Conservation (phyloP, 148 eudicot genomes). For the Cornus controversa region DNA sequence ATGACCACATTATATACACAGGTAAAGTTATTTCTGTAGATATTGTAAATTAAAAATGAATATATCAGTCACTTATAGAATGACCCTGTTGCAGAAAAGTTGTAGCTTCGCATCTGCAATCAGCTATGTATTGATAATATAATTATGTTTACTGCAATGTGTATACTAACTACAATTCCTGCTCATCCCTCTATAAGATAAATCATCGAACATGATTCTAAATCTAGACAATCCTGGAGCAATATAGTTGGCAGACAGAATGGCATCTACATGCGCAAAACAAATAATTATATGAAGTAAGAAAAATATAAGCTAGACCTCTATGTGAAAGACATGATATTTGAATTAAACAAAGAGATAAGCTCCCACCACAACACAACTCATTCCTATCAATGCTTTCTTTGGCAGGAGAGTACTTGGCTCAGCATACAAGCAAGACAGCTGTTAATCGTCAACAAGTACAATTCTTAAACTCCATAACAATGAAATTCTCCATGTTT, state of each 20-base stretch:
- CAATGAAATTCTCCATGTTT: background rate
- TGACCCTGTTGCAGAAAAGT: too few relatives aligned
- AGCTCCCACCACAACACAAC: background rate
- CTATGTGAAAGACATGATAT: background rate
- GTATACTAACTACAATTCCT: background rate
- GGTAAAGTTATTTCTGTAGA: too few relatives aligned
- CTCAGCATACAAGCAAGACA: background rate
- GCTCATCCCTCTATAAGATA: background rate
- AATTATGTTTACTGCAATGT: too few relatives aligned
- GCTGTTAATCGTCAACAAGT: background rate
- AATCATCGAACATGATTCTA: background rate
- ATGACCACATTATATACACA: too few relatives aligned
- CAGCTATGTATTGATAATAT: too few relatives aligned
- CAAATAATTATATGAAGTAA: too few relatives aligned
- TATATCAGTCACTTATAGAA: too few relatives aligned
- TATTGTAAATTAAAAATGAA: too few relatives aligned
- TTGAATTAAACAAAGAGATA: background rate
- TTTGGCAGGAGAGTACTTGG: background rate
- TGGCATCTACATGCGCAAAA: background rate
- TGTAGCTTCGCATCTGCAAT: too few relatives aligned
- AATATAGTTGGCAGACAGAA: background rate
- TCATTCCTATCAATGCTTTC: background rate
- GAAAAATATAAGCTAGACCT: background rate
- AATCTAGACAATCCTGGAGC: too few relatives aligned
- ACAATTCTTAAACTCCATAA: background rate